A percentile compares a stretch with the other conserved stretches of the same genome.
These are phyloP conservation scores for Elsinoe fawcettii DNA, from an alignment of 2,329 filamentous ascomycete species.

Conservation along the genomic window DNA sequence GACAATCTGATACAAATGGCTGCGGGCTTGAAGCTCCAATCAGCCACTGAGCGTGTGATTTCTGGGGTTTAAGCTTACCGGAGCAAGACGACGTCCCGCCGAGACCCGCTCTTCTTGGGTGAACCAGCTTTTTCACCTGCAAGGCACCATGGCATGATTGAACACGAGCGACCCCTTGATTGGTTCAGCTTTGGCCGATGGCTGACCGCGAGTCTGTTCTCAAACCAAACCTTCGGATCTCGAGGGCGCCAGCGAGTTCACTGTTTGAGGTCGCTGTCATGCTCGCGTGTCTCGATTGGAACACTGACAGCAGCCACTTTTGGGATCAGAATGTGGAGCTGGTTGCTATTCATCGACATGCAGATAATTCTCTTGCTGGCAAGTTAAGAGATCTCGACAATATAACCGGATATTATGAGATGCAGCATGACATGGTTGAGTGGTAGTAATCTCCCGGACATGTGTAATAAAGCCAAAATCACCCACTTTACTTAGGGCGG, in stretches of 20 bases:
- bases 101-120: background rate
- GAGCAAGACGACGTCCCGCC: background rate
- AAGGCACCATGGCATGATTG: constrained; percentile 4
- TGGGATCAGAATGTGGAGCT: background rate
- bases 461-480: background rate
- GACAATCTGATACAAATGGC: constrained; percentile 7
- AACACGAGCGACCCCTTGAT: background rate
- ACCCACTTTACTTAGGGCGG: background rate
- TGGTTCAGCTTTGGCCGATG: constrained; percentile 1
- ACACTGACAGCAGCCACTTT: background rate
- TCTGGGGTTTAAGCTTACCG: constrained; percentile 2
- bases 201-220: background rate
- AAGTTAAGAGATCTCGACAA: background rate
- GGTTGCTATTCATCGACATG: background rate
- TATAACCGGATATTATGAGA: constrained; percentile 6
- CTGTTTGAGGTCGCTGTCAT: background rate
- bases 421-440: background rate
- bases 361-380: background rate
- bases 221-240: constrained; percentile 4
- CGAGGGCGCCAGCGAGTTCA: background rate
- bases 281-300: constrained; percentile 3
- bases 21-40: background rate
- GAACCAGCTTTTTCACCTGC: background rate
- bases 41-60: constrained; percentile 3
- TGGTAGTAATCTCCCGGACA: constrained; percentile 5